Conservation (phyloP, 208 protist species). For the Leptomonas seymouri region DNA sequence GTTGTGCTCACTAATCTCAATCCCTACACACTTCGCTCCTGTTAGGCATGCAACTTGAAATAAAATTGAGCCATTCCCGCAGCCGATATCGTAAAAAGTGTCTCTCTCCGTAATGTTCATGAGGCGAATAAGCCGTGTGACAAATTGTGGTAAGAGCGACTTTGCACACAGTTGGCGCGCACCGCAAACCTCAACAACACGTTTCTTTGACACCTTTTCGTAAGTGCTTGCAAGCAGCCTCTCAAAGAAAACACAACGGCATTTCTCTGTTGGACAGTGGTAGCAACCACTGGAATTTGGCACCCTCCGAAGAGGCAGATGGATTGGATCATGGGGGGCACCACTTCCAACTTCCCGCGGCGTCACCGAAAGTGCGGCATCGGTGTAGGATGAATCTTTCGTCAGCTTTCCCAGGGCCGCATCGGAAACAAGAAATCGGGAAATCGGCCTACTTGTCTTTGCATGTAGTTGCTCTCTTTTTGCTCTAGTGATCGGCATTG, state of each 20-base stretch:
- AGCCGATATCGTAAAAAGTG: constrained; percentile 84
- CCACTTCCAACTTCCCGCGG: constrained; percentile 48
- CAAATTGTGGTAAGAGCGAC: constrained; percentile 83
- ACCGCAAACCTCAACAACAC: constrained; percentile 73
- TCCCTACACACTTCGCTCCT: constrained; percentile 73
- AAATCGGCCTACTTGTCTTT: constrained; percentile 24
- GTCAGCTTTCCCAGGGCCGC: constrained; percentile 32
- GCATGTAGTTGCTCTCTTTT: constrained; percentile 18
- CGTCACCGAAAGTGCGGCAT: constrained; percentile 16
- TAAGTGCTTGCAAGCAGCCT: constrained; percentile 54
- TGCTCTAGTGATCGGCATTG: constrained; percentile 22
- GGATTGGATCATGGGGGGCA: constrained; percentile 54
- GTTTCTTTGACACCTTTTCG: constrained; percentile 49
- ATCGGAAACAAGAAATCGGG: constrained; percentile 43
- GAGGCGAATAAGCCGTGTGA: constrained; percentile 59
- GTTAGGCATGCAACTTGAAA: constrained; percentile 83
- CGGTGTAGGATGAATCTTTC: constrained; percentile 11
- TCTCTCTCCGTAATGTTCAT: constrained; percentile 48
- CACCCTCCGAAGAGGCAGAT: constrained; percentile 46
- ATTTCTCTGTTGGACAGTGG: constrained; percentile 55
- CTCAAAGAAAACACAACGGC: constrained; percentile 57
- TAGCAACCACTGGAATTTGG: constrained; percentile 66
- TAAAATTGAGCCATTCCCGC: constrained; percentile 82
- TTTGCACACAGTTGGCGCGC: constrained; percentile 79
- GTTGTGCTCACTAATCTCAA: constrained; percentile 78